Percentiles rank a stretch among this genome's conserved stretches.
These are phyloP conservation scores for Penicillium canescens DNA, from an alignment of 495 filamentous ascomycete genomes.

Conservation along the genomic window DNA sequence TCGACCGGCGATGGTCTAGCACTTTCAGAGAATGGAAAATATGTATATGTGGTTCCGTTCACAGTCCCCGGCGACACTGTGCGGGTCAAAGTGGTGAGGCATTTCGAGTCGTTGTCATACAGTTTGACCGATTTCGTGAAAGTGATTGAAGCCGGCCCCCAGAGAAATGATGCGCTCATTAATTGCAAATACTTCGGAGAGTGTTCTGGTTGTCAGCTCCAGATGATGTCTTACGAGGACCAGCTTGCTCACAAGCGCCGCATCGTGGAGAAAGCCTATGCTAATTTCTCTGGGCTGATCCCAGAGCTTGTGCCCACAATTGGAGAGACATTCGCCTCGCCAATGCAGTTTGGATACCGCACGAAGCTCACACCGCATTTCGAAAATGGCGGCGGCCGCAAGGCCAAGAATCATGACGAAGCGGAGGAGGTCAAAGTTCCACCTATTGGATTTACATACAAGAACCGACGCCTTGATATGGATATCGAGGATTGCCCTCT, in stretches of 20 bases:
- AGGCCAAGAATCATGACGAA: slow-evolving; percentile 33
- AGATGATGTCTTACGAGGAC: slow-evolving; percentile 88
- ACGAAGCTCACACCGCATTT: slow-evolving; percentile 98
- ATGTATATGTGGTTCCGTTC: slow-evolving; percentile 89
- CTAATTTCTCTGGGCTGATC: slow-evolving; percentile 80
- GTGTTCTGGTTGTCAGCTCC: slow-evolving; percentile 94
- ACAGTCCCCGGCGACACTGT: slow-evolving; percentile 80
- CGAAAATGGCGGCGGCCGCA: slow-evolving; percentile 51
- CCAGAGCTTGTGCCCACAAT: slow-evolving; percentile 75
- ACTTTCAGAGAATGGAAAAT: slow-evolving; percentile 58
- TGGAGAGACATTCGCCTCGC: slow-evolving; percentile 83
- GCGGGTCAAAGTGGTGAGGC: slow-evolving; percentile 74
- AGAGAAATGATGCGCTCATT: slow-evolving; percentile 75
- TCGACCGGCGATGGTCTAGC: slow-evolving; percentile 92
- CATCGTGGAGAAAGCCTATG: slow-evolving; percentile 89
- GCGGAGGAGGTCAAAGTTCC: slow-evolving; percentile 55
- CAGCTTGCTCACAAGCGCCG: slow-evolving; percentile 82
- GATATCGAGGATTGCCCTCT: slow-evolving; percentile 99
- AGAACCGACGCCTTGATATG: slow-evolving; percentile 68
- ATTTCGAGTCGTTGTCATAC: slow-evolving; percentile 61
- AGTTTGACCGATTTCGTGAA: slow-evolving; percentile 77
- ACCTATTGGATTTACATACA: slow-evolving; percentile 86
- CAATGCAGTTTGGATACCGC: slow-evolving; percentile 87
- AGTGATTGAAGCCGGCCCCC: slow-evolving; percentile 68
- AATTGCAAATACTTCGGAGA: slow-evolving; percentile 81